These are phyloP conservation scores for Lipomyces sp. DNA, from an alignment of 805 yeast genomes.

Conservation along the genomic window DNA sequence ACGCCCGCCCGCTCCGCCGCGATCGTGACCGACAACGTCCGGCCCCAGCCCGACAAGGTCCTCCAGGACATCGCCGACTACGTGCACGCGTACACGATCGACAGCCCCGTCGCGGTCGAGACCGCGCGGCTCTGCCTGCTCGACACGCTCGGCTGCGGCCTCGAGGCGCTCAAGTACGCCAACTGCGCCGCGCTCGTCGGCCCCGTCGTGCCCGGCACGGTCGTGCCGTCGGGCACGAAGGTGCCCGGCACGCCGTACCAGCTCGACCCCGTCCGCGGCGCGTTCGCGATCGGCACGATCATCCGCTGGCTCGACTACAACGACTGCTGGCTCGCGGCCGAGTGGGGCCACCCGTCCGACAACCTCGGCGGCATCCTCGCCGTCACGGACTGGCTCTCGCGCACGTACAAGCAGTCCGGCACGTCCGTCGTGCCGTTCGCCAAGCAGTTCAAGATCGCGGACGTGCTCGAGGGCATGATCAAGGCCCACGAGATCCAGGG, in stretches of 20 bases:
- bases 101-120: slow-evolving; percentile 48
- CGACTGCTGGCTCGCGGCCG: slow-evolving; percentile 68
- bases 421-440: slow-evolving; percentile 40
- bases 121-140: slow-evolving; percentile 56
- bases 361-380: slow-evolving; percentile 59
- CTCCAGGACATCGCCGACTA: slow-evolving; percentile 50
- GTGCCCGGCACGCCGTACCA: slow-evolving; percentile 52
- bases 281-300: slow-evolving; percentile 55
- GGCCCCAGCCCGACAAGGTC: slow-evolving; percentile 52
- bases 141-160: slow-evolving; percentile 60
- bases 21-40: slow-evolving; percentile 46
- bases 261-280: slow-evolving; percentile 57
- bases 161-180: slow-evolving; percentile 54
- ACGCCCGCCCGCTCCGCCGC: not conserved
- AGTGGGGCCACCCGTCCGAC: slow-evolving; percentile 67
- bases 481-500: slow-evolving; percentile 66
- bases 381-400: slow-evolving; percentile 54
- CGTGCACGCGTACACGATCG: slow-evolving; percentile 47
- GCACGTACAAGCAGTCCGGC: slow-evolving; percentile 43
- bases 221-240: slow-evolving; percentile 54
- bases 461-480: slow-evolving; percentile 55
- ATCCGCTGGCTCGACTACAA: slow-evolving; percentile 62
- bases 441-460: slow-evolving; percentile 46
- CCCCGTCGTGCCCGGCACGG: slow-evolving; percentile 57
- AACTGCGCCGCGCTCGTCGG: slow-evolving; percentile 50